These are phyloP conservation scores for Agaricus sinodeliciosus DNA, from an alignment of 768 basidiomycete species.

Conservation along the genomic window DNA sequence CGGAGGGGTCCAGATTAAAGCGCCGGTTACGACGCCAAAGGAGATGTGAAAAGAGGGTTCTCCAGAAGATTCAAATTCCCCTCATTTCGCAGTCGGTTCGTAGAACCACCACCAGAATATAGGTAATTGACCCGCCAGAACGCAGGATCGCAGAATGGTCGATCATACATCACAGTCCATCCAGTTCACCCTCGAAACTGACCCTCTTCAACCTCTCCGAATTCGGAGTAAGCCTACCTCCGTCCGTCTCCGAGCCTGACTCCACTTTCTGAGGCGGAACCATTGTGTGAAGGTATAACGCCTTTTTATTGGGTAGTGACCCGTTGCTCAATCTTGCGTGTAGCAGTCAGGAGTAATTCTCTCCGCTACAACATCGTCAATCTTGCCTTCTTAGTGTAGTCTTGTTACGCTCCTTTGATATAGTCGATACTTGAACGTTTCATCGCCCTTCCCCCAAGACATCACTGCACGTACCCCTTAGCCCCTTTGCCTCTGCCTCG, in stretches of 20 bases:
- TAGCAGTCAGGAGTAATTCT: slow-evolving; percentile 8
- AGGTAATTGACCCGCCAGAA: slow-evolving; percentile 27
- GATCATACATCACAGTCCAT: slow-evolving; percentile 19
- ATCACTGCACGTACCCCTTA: too few species aligned
- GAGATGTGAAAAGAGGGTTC: slow-evolving; percentile 77
- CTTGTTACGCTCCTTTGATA: too few species aligned
- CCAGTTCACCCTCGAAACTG: slow-evolving; percentile 14
- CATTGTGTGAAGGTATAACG: slow-evolving; percentile 9
- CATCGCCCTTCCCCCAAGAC: too few species aligned
- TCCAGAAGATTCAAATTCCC: slow-evolving; percentile 43
- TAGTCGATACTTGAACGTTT: too few species aligned
- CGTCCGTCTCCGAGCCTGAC: slow-evolving; percentile 3
- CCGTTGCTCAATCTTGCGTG: slow-evolving; percentile 4
- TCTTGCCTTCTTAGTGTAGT: too few species aligned
- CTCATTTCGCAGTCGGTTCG: slow-evolving; percentile 53
- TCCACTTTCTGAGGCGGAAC: slow-evolving; percentile 1
- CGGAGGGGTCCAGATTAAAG: slow-evolving; percentile 83
- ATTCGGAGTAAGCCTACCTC: slow-evolving; percentile 13
- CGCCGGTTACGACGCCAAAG: slow-evolving; percentile 78
- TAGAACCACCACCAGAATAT: slow-evolving; percentile 24
- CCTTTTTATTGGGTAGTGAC: not conserved
- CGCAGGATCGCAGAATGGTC: slow-evolving; percentile 28
- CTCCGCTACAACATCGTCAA: too few species aligned
- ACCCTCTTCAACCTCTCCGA: slow-evolving; percentile 18
- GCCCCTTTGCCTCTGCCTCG: too few species aligned